Percentiles rank a stretch among this genome's conserved stretches.
Evolutionary conservation across 179 eudicot species (phyloP).

Genomic region (Beta corolliflora): DNA sequence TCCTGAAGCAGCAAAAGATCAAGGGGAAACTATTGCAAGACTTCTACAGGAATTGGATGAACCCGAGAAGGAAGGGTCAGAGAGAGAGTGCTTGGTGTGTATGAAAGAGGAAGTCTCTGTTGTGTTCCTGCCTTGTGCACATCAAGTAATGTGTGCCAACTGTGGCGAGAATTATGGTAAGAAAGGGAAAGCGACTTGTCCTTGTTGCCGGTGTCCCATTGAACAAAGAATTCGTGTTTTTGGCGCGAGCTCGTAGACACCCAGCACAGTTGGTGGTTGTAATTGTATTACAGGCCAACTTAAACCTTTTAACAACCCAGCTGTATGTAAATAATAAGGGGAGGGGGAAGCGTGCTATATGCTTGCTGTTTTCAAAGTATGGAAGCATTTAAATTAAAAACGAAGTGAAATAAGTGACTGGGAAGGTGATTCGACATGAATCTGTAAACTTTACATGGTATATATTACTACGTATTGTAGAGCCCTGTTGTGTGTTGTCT

Average conservation of each 20-base stretch:
- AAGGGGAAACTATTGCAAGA: constrained; percentile 57
- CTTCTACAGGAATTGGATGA: constrained; percentile 62
- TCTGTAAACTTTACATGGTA: constrained; percentile 17
- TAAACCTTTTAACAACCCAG: not conserved
- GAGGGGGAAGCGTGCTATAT: not conserved
- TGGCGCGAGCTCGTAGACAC: constrained; percentile 71
- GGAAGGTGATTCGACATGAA: constrained; percentile 2
- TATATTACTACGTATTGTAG: not conserved
- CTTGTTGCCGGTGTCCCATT: constrained; percentile 72
- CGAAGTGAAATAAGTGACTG: constrained; percentile 21
- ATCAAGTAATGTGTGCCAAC: constrained; percentile 79
- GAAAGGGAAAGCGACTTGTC: constrained; percentile 80
- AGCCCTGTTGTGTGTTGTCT: constrained; percentile 4
- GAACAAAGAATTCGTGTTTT: constrained; percentile 85
- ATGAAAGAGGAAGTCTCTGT: constrained; percentile 92
- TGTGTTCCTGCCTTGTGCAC: constrained; percentile 94
- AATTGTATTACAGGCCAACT: not conserved
- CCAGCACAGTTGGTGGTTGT: not conserved
- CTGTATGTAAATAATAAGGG: constrained; percentile 33
- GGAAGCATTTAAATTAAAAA: constrained; percentile 5
- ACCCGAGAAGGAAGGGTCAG: constrained; percentile 52
- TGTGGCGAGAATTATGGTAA: constrained; percentile 80
- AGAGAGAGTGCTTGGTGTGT: constrained; percentile 78
- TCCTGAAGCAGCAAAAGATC: constrained; percentile 40
- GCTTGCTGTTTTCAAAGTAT: constrained; percentile 20